These are phyloP conservation scores for Friedmanniomyces simplex DNA, from an alignment of 495 filamentous ascomycete genomes.

Conservation along the genomic window DNA sequence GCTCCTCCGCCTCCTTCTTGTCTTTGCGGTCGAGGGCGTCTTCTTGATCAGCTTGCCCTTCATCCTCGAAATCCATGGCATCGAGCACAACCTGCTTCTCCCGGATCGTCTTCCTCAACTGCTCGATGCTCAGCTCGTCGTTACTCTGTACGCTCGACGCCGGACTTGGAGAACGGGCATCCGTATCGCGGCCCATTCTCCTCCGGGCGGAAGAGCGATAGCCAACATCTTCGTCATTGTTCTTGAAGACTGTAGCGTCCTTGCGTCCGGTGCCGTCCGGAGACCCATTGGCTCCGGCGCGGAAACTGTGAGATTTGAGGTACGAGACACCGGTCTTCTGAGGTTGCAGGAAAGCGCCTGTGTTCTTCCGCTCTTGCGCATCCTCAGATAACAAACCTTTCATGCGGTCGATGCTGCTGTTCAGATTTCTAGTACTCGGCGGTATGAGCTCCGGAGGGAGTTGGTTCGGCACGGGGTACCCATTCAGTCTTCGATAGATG, in stretches of 20 bases:
- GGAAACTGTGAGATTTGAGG: slow-evolving; percentile 90
- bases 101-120: slow-evolving; percentile 82
- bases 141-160: slow-evolving; percentile 33
- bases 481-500: slow-evolving; percentile 93
- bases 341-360: slow-evolving; percentile 75
- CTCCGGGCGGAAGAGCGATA: slow-evolving; percentile 92
- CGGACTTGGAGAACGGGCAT: slow-evolving; percentile 62
- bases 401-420: slow-evolving; percentile 81
- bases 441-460: slow-evolving; percentile 90
- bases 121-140: slow-evolving; percentile 77
- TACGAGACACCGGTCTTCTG: slow-evolving; percentile 98
- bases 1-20: slow-evolving; percentile 82
- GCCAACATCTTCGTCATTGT: slow-evolving; percentile 79
- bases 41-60: slow-evolving; percentile 80
- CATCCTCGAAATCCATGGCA: slow-evolving; percentile 93
- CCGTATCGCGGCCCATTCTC: slow-evolving; percentile 53
- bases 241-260: slow-evolving; percentile 93
- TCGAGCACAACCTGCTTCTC: slow-evolving; percentile 95
- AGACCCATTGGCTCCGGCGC: slow-evolving; percentile 35
- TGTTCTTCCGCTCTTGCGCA: slow-evolving; percentile 72
- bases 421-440: slow-evolving; percentile 89
- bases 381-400: slow-evolving; percentile 88
- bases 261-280: slow-evolving; percentile 51
- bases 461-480: slow-evolving; percentile 85
- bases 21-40: slow-evolving; percentile 85